These are phyloP conservation scores for Zasmidium cellare DNA, from an alignment of 2,329 filamentous ascomycete genomes.

Conservation along the genomic window DNA sequence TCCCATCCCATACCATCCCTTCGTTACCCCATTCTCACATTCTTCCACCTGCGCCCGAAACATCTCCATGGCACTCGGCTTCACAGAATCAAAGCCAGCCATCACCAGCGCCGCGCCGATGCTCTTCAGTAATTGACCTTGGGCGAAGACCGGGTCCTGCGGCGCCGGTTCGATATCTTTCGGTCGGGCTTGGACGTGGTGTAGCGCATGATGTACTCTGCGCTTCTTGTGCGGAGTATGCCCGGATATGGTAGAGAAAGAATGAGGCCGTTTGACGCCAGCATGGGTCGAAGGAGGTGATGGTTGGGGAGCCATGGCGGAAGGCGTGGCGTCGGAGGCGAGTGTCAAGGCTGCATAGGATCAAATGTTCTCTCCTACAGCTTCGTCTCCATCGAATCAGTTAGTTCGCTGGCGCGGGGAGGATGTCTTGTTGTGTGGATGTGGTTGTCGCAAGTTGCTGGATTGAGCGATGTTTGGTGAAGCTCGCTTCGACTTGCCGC, in stretches of 20 bases:
- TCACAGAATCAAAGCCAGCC: conserved; percentile 57
- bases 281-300: conserved; percentile 4
- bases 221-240: conserved; percentile 20
- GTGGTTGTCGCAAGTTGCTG: conserved; percentile 6
- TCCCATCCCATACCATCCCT: background rate
- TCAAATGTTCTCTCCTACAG: background rate
- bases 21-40: conserved; percentile 32
- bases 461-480: background rate
- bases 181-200: conserved; percentile 30
- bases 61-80: conserved; percentile 57
- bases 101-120: conserved; percentile 54
- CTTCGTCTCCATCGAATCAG: background rate
- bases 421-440: background rate
- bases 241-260: conserved; percentile 3
- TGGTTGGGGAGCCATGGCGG: conserved; percentile 16
- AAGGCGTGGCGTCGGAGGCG: background rate
- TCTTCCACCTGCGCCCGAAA: conserved; percentile 58
- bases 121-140: conserved; percentile 56
- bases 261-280: conserved; percentile 21
- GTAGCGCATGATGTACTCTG: conserved; percentile 24
- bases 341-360: background rate
- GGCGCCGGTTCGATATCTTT: conserved; percentile 35
- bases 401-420: background rate
- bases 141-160: conserved; percentile 54
- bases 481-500: background rate